Conservation (phyloP, 2,329 filamentous ascomycete genomes). For the Elsinoe arachidis region DNA sequence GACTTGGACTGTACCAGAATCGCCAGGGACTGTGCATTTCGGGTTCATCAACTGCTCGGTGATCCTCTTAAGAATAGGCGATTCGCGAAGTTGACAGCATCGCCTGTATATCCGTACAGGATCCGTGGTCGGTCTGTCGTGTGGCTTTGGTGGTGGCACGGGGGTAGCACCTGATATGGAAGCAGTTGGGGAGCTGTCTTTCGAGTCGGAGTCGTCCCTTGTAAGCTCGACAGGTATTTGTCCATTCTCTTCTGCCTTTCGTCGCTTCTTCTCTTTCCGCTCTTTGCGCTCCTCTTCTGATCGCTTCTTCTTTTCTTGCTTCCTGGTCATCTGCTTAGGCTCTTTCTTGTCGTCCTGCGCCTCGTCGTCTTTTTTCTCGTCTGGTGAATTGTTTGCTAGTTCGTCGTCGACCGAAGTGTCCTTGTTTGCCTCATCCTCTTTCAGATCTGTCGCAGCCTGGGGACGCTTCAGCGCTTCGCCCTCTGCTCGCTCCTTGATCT, state of each 20-base stretch:
- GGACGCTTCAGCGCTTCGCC: slow-evolving; percentile 64
- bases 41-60: slow-evolving; percentile 75
- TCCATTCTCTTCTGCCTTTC: slow-evolving; percentile 79
- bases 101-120: slow-evolving; percentile 86
- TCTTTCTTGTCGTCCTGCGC: slow-evolving; percentile 27
- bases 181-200: slow-evolving; percentile 29
- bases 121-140: slow-evolving; percentile 73
- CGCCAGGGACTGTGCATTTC: slow-evolving; percentile 52
- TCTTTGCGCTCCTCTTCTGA: slow-evolving; percentile 90
- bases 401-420: slow-evolving; percentile 25
- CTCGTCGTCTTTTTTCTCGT: slow-evolving; percentile 28
- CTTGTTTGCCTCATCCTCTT: slow-evolving; percentile 42
- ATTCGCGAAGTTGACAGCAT: slow-evolving; percentile 89
- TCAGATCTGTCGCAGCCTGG: slow-evolving; percentile 45
- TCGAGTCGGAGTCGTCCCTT: slow-evolving; percentile 55
- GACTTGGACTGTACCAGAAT: slow-evolving; percentile 69
- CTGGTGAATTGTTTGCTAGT: slow-evolving; percentile 36
- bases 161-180: slow-evolving; percentile 14
- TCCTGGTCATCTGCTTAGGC: slow-evolving; percentile 43
- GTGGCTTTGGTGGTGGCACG: slow-evolving; percentile 39
- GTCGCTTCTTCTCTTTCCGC: slow-evolving; percentile 78
- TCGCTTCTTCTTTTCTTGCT: slow-evolving; percentile 93
- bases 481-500: slow-evolving; percentile 59
- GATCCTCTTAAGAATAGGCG: slow-evolving; percentile 82
- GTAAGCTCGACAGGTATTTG: slow-evolving; percentile 75